These are phyloP conservation scores for Tardiomyces depauwii DNA, from an alignment of 1,139 yeast genomes.

Conservation along the genomic window DNA sequence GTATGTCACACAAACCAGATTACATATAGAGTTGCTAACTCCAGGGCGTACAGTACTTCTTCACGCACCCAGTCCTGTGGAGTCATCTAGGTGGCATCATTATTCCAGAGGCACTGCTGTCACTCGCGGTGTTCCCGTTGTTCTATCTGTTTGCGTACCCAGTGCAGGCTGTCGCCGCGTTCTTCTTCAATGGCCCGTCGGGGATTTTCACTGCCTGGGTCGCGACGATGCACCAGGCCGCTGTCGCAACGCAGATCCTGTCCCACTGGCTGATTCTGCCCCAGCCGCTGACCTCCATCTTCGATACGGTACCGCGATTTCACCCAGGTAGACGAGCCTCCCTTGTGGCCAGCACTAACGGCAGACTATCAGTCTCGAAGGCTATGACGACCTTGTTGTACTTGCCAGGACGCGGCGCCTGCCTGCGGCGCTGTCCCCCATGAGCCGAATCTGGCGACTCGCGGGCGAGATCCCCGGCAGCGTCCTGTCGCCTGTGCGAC, in stretches of 20 bases:
- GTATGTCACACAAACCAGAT: slow-evolving; percentile 7
- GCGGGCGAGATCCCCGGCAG: slow-evolving; percentile 21
- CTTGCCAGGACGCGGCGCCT: slow-evolving; percentile 34
- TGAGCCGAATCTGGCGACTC: slow-evolving; percentile 12
- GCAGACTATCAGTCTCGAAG: slow-evolving; percentile 26
- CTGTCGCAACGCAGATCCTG: slow-evolving; percentile 39
- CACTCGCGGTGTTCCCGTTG: slow-evolving; percentile 32
- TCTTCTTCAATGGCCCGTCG: slow-evolving; percentile 43
- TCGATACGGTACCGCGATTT: slow-evolving; percentile 39
- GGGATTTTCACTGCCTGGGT: slow-evolving; percentile 46
- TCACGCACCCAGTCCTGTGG: slow-evolving; percentile 39
- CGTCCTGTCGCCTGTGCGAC: slow-evolving; percentile 26
- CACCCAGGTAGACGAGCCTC: too few species aligned
- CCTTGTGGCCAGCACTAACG: too few species aligned
- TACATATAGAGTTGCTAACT: slow-evolving; percentile 1
- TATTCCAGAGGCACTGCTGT: slow-evolving; percentile 40
- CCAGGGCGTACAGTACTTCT: slow-evolving; percentile 38
- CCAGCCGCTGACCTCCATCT: slow-evolving; percentile 40
- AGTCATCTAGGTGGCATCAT: slow-evolving; percentile 37
- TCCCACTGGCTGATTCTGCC: slow-evolving; percentile 46
- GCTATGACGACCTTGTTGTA: slow-evolving; percentile 37
- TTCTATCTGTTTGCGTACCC: slow-evolving; percentile 38
- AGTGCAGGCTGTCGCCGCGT: slow-evolving; percentile 34
- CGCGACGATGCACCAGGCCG: slow-evolving; percentile 41
- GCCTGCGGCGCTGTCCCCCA: slow-evolving; percentile 13